A percentile compares a stretch with the other conserved stretches of the same genome.
Conservation (phyloP, 306 rosid genomes). For the Acmispon strigosus region DNA sequence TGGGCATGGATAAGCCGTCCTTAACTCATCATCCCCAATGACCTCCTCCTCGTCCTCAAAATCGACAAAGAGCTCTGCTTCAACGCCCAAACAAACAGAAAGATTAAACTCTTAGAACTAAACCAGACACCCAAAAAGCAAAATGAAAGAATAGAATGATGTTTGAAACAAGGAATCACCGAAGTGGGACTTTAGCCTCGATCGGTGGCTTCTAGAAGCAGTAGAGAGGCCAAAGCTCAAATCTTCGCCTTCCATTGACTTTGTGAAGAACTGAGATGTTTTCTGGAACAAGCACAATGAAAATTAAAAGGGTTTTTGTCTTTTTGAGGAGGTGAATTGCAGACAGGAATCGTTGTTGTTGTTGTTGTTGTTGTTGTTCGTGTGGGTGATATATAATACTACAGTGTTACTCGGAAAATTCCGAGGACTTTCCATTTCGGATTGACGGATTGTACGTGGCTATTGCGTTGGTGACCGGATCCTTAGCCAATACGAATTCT, state of each 20-base stretch:
- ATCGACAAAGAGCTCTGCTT: constrained; percentile 50
- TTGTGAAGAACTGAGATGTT: neutral
- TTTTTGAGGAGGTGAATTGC: neutral
- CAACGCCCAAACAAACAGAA: neutral
- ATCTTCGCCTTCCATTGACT: constrained; percentile 48
- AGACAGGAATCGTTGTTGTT: too few species aligned
- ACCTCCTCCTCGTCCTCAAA: constrained; percentile 44
- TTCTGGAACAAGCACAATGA: neutral
- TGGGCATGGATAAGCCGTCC: constrained; percentile 51
- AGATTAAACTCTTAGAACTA: neutral
- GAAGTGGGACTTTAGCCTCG: constrained; percentile 43
- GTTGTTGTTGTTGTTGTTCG: too few species aligned
- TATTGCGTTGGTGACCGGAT: constrained; percentile 4
- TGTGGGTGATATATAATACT: neutral
- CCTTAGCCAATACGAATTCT: constrained; percentile 45
- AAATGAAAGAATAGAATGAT: neutral
- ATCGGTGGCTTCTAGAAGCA: constrained; percentile 34
- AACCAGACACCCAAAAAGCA: neutral
- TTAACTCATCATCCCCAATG: constrained; percentile 47
- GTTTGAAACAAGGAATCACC: constrained; percentile 32
- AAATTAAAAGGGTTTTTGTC: neutral
- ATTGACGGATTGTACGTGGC: neutral
- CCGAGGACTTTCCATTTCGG: constrained; percentile 19
- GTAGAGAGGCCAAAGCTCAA: constrained; percentile 38
- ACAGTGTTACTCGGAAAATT: constrained; percentile 18